Evolutionary conservation across 805 yeast genomes (phyloP).

Genomic region (Nakazawaea wickerhamii): DNA sequence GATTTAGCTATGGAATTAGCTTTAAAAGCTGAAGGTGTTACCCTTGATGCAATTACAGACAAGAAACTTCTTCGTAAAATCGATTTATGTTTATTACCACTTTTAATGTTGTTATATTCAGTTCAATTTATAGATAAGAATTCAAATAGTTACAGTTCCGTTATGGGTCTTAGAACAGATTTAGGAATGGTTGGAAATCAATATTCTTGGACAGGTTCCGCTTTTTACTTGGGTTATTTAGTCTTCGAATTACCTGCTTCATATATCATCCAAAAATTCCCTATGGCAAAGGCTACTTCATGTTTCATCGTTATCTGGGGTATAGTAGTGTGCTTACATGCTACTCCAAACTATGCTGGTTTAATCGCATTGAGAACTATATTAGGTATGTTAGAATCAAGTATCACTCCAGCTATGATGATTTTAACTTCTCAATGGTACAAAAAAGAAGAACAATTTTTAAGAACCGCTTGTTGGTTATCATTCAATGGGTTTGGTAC

Average conservation of each 20-base stretch:
- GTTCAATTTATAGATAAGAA: conserved; percentile 58
- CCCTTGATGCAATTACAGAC: conserved; percentile 17
- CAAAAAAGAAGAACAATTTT: conserved; percentile 38
- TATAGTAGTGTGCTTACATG: conserved; percentile 23
- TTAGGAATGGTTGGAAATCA: conserved; percentile 30
- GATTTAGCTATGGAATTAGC: conserved; percentile 43
- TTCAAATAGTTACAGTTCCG: conserved; percentile 32
- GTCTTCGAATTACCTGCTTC: conserved; percentile 33
- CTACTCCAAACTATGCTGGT: conserved; percentile 33
- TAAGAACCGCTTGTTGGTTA: conserved; percentile 35
- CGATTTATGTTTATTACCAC: conserved; percentile 45
- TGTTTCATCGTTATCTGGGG: conserved; percentile 31
- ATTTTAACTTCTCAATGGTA: conserved; percentile 52
- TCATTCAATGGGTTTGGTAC: conserved; percentile 37
- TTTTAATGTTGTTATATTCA: conserved; percentile 43
- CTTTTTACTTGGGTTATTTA: conserved; percentile 32
- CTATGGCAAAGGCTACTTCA: conserved; percentile 31
- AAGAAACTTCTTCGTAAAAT: conserved; percentile 32
- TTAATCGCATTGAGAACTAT: conserved; percentile 39
- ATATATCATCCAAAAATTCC: conserved; percentile 30
- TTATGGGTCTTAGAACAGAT: conserved; percentile 33
- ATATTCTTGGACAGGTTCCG: conserved; percentile 30
- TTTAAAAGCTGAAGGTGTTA: conserved; percentile 26
- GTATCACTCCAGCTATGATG: conserved; percentile 46
- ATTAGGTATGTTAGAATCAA: conserved; percentile 45